Evolutionary conservation across 768 basidiomycete genomes (phyloP).

Genomic region (Hemileccinum rubropunctum): DNA sequence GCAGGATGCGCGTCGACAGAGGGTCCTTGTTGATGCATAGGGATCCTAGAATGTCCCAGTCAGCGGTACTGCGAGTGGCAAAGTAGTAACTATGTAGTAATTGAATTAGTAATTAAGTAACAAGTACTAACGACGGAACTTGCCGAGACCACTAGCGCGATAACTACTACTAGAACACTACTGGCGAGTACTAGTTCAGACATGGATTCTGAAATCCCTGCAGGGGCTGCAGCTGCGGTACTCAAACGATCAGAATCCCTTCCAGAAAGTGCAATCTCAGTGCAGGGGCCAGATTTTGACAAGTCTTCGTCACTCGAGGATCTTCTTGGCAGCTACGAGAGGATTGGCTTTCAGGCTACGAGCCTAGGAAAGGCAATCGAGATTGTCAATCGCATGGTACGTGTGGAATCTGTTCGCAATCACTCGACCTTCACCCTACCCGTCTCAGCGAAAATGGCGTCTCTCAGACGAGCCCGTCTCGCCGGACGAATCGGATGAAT

Average conservation of each 20-base stretch:
- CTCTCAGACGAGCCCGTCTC: slow-evolving; percentile 79
- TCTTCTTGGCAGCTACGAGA: slow-evolving; percentile 76
- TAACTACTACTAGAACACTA: background rate
- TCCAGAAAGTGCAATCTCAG: slow-evolving; percentile 59
- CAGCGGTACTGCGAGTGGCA: background rate
- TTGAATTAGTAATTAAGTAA: background rate
- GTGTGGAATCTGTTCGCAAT: slow-evolving; percentile 2
- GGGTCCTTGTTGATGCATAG: slow-evolving; percentile 20
- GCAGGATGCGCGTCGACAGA: slow-evolving; percentile 1
- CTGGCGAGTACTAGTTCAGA: background rate
- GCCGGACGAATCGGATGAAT: slow-evolving; percentile 70
- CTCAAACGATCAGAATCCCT: slow-evolving; percentile 74
- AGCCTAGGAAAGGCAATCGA: slow-evolving; percentile 85
- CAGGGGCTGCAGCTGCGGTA: slow-evolving; percentile 69
- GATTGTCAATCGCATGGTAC: slow-evolving; percentile 91
- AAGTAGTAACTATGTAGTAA: no score
- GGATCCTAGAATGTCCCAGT: background rate
- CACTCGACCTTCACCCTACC: background rate
- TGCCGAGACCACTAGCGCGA: slow-evolving; percentile 16
- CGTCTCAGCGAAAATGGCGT: slow-evolving; percentile 75
- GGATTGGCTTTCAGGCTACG: slow-evolving; percentile 97
- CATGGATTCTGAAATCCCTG: slow-evolving; percentile 40
- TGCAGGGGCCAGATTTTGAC: slow-evolving; percentile 88
- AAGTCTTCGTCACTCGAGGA: slow-evolving; percentile 58
- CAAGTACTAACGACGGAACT: slow-evolving; percentile 18